These are phyloP conservation scores for Ophiostoma triangulosporum DNA, from an alignment of 2,329 filamentous ascomycete species.

Conservation along the genomic window DNA sequence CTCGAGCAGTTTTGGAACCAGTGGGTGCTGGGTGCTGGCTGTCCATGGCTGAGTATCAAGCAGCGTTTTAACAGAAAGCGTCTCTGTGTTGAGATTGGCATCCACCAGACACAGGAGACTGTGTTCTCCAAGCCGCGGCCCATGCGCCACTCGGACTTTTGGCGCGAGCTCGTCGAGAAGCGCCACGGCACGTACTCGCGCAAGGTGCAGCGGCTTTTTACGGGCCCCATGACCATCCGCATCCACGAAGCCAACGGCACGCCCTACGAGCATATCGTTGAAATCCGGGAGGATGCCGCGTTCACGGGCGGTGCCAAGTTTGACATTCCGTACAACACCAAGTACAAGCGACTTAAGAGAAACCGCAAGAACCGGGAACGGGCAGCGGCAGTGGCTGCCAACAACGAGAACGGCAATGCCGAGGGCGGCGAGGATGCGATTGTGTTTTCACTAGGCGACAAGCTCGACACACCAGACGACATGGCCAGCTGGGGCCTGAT, in stretches of 20 bases:
- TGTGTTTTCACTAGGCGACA: slow-evolving; percentile 75
- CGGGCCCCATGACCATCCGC: slow-evolving; percentile 91
- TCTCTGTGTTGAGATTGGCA: slow-evolving; percentile 81
- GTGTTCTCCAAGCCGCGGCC: slow-evolving; percentile 37
- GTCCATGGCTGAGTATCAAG: slow-evolving; percentile 72
- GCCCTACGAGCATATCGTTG: slow-evolving; percentile 93
- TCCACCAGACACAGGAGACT: slow-evolving; percentile 59
- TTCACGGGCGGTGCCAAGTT: slow-evolving; percentile 48
- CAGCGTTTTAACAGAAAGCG: slow-evolving; percentile 98
- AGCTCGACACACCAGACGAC: slow-evolving; percentile 72
- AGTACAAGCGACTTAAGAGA: slow-evolving; percentile 92
- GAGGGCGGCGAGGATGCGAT: slow-evolving; percentile 58
- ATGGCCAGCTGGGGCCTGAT: slow-evolving; percentile 69
- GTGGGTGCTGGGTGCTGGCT: slow-evolving; percentile 82
- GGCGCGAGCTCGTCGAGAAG: slow-evolving; percentile 73
- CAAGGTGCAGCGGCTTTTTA: slow-evolving; percentile 50
- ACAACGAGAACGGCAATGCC: slow-evolving; percentile 31
- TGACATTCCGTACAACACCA: slow-evolving; percentile 96
- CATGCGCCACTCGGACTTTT: slow-evolving; percentile 61
- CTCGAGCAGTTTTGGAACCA: slow-evolving; percentile 87
- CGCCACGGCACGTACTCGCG: slow-evolving; percentile 54
- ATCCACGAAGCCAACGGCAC: slow-evolving; percentile 98
- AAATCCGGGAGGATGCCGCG: slow-evolving; percentile 75
- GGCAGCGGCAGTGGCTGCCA: slow-evolving; percentile 44
- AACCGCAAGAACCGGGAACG: slow-evolving; percentile 73